Evolutionary conservation across 805 yeast genomes (phyloP).

Genomic region (Tetrapisispora namnaoensis): DNA sequence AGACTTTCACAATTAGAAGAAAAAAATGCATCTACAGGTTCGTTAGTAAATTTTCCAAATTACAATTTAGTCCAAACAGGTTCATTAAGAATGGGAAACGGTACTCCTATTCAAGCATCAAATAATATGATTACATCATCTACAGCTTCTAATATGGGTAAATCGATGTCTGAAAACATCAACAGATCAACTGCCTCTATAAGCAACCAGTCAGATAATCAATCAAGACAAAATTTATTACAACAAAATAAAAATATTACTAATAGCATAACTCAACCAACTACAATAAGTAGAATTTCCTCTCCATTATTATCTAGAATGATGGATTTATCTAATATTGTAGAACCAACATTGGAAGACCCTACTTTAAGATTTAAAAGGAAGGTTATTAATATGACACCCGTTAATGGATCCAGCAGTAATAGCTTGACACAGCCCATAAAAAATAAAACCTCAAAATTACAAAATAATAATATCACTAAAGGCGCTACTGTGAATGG

Average conservation of each 20-base stretch:
- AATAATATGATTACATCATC: not conserved
- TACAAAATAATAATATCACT: not conserved
- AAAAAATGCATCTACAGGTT: slow-evolving; percentile 8
- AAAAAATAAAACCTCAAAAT: not conserved
- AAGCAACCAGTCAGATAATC: not conserved
- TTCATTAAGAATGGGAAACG: slow-evolving; percentile 7
- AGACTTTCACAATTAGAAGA: slow-evolving; percentile 21
- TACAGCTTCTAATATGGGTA: not conserved
- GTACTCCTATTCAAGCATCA: slow-evolving; percentile 9
- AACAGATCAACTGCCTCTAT: slow-evolving; percentile 6
- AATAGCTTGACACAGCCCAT: not conserved
- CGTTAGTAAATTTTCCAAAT: slow-evolving; percentile 7
- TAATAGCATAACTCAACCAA: slow-evolving; percentile 3
- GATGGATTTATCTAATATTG: slow-evolving; percentile 30
- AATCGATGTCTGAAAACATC: not conserved
- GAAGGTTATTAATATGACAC: slow-evolving; percentile 5
- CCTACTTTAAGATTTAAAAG: slow-evolving; percentile 24
- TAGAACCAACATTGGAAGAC: slow-evolving; percentile 31
- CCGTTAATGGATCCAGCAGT: not conserved
- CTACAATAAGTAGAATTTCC: slow-evolving; percentile 25
- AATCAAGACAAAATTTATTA: not conserved
- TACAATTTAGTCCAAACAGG: slow-evolving; percentile 4
- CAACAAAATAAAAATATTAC: not conserved
- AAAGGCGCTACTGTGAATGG: not conserved
- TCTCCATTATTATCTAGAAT: slow-evolving; percentile 28